phyloP scores from a whole-genome alignment of 164 flowering plant species.

The Pachysandra terminalis region DNA sequence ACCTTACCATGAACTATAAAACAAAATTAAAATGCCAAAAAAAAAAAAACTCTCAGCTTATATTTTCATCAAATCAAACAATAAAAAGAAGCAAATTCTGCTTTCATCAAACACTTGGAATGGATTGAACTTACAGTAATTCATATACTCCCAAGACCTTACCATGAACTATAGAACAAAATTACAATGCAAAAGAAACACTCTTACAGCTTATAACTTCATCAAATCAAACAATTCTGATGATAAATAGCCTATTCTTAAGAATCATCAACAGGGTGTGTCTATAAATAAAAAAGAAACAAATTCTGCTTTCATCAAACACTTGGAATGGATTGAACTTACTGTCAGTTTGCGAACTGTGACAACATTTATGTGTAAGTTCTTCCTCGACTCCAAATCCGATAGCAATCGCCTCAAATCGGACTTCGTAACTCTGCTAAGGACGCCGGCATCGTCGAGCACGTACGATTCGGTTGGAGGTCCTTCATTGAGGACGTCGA shows the following conservation, averaged over 20 bases:
- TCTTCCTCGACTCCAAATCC: constrained; percentile 88
- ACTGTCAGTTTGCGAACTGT: constrained; percentile 96
- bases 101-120: no score
- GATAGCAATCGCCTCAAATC: constrained; percentile 76
- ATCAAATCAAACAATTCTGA: neutral
- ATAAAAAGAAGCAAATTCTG: neutral
- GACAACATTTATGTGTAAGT: constrained; percentile 66
- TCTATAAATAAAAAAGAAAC: neutral
- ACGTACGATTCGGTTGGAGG: constrained; percentile 79
- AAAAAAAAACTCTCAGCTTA: no score
- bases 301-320: neutral
- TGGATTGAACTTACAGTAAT: no score
- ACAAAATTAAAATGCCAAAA: neutral
- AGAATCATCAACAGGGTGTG: constrained; percentile 5
- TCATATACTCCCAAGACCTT: neutral
- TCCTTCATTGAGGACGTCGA: constrained; percentile 77
- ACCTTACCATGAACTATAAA: neutral
- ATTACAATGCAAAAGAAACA: neutral
- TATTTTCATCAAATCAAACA: no score
- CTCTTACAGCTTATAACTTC: no score
- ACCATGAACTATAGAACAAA: neutral
- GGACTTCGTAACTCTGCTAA: constrained; percentile 79
- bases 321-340: constrained; percentile 23
- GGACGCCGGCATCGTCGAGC: constrained; percentile 94
- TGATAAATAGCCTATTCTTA: neutral